Conservation (phyloP, 164 flowering plant species). For the Annona cherimola region DNA sequence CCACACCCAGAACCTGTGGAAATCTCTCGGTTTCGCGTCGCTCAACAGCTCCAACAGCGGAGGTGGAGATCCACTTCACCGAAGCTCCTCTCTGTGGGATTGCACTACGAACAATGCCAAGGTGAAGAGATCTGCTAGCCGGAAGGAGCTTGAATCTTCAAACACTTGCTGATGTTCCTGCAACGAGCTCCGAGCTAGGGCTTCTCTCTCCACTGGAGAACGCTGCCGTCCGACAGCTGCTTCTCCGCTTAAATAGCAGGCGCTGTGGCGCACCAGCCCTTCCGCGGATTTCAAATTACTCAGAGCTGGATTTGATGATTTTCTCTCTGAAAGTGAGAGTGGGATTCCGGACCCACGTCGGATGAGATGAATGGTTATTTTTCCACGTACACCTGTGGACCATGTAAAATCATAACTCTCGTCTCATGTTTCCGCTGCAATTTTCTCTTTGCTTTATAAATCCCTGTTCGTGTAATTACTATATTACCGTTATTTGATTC, state of each 20-base stretch:
- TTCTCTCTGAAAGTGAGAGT: constrained; percentile 3
- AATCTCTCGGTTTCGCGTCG: constrained; percentile 19
- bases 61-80: not conserved
- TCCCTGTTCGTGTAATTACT: too few relatives aligned
- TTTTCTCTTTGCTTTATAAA: too few relatives aligned
- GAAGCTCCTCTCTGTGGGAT: not conserved
- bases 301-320: constrained; percentile 19
- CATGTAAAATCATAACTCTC: not conserved
- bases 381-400: not conserved
- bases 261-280: not conserved
- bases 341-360: constrained; percentile 22
- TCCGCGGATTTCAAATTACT: constrained; percentile 22
- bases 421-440: too few relatives aligned
- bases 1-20: not conserved
- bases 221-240: not conserved
- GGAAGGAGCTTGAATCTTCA: not conserved
- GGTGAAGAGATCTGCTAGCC: not conserved
- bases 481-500: too few relatives aligned
- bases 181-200: not conserved
- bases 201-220: not conserved
- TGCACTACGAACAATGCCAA: not conserved
- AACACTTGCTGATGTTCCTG: not conserved
- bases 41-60: not conserved
- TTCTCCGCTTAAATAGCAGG: constrained; percentile 8
- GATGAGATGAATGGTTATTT: not conserved